Conservation (phyloP, 352 stramenopile genomes). For the Lagenidium sp. region DNA sequence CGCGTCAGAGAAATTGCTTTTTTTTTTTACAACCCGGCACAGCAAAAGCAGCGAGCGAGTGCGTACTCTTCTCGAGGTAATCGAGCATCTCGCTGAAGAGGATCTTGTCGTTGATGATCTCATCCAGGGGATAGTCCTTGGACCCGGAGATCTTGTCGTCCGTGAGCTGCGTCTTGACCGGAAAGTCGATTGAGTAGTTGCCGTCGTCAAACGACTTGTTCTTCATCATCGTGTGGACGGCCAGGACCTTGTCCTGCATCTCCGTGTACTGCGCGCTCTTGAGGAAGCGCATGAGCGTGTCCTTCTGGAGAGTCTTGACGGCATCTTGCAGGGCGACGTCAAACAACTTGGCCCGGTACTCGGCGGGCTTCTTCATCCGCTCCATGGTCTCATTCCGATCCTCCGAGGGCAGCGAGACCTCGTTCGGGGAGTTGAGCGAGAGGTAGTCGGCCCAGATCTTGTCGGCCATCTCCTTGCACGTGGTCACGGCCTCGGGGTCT, state of each 20-base stretch:
- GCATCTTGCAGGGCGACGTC: constrained; percentile 76
- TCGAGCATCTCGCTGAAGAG: constrained; percentile 79
- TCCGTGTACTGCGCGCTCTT: constrained; percentile 74
- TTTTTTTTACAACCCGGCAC: too few relatives aligned
- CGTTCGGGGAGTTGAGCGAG: constrained; percentile 76
- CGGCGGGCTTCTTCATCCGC: constrained; percentile 71
- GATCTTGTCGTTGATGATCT: constrained; percentile 76
- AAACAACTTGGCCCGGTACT: constrained; percentile 74
- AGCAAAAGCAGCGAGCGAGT: too few relatives aligned
- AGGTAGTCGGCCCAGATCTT: constrained; percentile 80
- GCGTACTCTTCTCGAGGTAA: constrained; percentile 79
- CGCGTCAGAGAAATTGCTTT: too few relatives aligned
- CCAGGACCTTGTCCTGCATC: constrained; percentile 48
- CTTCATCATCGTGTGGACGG: constrained; percentile 45
- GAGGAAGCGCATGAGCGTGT: constrained; percentile 72
- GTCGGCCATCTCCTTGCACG: constrained; percentile 78
- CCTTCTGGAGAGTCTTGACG: constrained; percentile 78
- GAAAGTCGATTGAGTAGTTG: constrained; percentile 60
- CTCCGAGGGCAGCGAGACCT: constrained; percentile 72
- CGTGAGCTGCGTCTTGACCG: constrained; percentile 35
- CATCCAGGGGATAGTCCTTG: constrained; percentile 66
- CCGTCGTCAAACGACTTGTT: constrained; percentile 64
- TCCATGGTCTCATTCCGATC: constrained; percentile 75
- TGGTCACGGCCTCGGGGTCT: constrained; percentile 67
- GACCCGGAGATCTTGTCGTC: constrained; percentile 41